These are phyloP conservation scores for Sugiyamaella boreocaroliniensis DNA, from an alignment of 805 yeast genomes.

Conservation along the genomic window DNA sequence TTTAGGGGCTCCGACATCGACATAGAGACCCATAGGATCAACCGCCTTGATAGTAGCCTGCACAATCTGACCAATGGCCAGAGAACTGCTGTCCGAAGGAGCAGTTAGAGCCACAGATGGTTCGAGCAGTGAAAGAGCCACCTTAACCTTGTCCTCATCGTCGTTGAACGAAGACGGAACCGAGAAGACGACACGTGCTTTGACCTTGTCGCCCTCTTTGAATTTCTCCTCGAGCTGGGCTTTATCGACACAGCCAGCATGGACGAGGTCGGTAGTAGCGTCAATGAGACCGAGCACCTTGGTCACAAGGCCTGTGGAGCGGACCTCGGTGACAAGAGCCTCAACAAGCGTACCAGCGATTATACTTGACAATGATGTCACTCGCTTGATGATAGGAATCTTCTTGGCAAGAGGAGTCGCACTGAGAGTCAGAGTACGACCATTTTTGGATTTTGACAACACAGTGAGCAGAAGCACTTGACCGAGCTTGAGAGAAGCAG, in stretches of 20 bases:
- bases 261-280: constrained; percentile 64
- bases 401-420: constrained; percentile 43
- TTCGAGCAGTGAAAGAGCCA: constrained; percentile 59
- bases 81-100: constrained; percentile 41
- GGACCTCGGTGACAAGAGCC: constrained; percentile 56
- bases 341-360: constrained; percentile 82
- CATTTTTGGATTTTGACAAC: constrained; percentile 38
- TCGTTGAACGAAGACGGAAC: constrained; percentile 32
- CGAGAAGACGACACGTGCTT: constrained; percentile 61
- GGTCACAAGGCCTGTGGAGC: constrained; percentile 58
- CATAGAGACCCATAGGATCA: constrained; percentile 34
- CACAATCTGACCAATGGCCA: constrained; percentile 67
- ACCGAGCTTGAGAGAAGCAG: constrained; percentile 47
- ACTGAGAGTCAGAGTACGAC: constrained; percentile 55
- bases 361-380: constrained; percentile 70
- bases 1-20: constrained; percentile 44
- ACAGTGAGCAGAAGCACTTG: constrained; percentile 61
- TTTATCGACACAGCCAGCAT: constrained; percentile 42
- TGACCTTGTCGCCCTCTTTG: constrained; percentile 59
- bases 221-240: constrained; percentile 50
- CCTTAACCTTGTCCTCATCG: constrained; percentile 42
- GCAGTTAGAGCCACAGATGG: constrained; percentile 38
- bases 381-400: constrained; percentile 43
- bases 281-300: constrained; percentile 69
- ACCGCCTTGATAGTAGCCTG: constrained; percentile 54